These are phyloP conservation scores for Trifolium repens DNA, from an alignment of 306 rosid genomes.

Conservation along the genomic window DNA sequence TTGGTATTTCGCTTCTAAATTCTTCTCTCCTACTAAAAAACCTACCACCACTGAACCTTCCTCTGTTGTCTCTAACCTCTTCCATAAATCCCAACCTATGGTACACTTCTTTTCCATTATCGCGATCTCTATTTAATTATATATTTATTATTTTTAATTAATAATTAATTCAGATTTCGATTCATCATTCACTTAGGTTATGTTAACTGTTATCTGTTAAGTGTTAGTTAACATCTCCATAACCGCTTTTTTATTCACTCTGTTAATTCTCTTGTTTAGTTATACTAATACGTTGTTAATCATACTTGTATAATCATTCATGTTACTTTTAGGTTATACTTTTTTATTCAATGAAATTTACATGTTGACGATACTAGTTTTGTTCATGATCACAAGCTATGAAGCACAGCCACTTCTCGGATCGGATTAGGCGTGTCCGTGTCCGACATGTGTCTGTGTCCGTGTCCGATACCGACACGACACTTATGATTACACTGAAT, in stretches of 20 bases:
- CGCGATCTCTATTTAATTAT: background rate
- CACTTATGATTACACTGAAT: no score
- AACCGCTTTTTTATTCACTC: background rate
- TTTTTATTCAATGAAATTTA: background rate
- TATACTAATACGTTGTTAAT: background rate
- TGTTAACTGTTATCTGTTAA: background rate
- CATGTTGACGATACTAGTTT: slow-evolving; percentile 10
- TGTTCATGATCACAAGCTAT: background rate
- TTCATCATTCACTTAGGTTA: background rate
- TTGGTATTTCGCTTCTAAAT: slow-evolving; percentile 98
- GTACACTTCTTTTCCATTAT: slow-evolving; percentile 36
- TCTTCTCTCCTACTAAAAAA: slow-evolving; percentile 79
- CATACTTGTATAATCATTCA: background rate
- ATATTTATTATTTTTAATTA: background rate
- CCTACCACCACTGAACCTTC: slow-evolving; percentile 61
- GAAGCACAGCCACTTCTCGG: no score
- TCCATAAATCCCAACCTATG: slow-evolving; percentile 73
- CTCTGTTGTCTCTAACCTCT: slow-evolving; percentile 69
- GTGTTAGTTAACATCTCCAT: background rate
- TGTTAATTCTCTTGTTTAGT: background rate
- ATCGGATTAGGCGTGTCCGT: no score
- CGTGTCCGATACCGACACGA: no score
- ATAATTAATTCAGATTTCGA: slow-evolving; percentile 15
- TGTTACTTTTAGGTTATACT: slow-evolving; percentile 27
- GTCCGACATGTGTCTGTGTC: no score